These are phyloP conservation scores for Cornus florida DNA, from an alignment of 148 eudicot genomes.

Conservation along the genomic window DNA sequence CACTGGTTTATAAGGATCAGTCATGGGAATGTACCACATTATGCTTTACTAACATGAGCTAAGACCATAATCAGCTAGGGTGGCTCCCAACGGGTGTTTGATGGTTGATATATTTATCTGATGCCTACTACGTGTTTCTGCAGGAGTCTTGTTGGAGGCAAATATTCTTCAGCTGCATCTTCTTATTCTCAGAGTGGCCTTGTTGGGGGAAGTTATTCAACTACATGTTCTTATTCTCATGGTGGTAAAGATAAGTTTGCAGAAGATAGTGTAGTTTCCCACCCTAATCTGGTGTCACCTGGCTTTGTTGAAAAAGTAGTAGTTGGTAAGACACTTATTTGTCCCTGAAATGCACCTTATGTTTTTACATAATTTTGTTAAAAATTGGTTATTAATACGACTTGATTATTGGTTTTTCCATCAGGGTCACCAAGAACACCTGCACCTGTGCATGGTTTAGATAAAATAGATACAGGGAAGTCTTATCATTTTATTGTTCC, in stretches of 20 bases:
- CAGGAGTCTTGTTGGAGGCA: constrained; percentile 20
- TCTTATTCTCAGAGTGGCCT: constrained; percentile 9
- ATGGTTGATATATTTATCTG: not conserved
- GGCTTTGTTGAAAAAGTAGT: constrained; percentile 27
- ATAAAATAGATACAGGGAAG: constrained; percentile 29
- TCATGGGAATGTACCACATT: not conserved
- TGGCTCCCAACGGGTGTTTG: not conserved
- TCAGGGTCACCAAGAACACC: constrained; percentile 39
- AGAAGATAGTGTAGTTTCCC: constrained; percentile 15
- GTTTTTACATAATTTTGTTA: not conserved
- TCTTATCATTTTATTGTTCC: constrained; percentile 30
- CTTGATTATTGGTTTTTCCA: constrained; percentile 11
- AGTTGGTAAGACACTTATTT: constrained; percentile 29
- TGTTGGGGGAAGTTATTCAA: not conserved
- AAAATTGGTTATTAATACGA: not conserved
- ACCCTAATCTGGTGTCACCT: constrained; percentile 23
- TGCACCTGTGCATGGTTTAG: constrained; percentile 14
- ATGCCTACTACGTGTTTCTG: not conserved
- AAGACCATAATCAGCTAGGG: not conserved
- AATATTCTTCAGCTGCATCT: constrained; percentile 26
- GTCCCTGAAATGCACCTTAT: not conserved
- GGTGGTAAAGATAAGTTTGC: constrained; percentile 37
- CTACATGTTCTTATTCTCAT: constrained; percentile 34
- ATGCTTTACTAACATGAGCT: not conserved
- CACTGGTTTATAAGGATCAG: too few species aligned